Conservation (phyloP, 169 alveolate genomes). For the Plasmodium malariae region DNA sequence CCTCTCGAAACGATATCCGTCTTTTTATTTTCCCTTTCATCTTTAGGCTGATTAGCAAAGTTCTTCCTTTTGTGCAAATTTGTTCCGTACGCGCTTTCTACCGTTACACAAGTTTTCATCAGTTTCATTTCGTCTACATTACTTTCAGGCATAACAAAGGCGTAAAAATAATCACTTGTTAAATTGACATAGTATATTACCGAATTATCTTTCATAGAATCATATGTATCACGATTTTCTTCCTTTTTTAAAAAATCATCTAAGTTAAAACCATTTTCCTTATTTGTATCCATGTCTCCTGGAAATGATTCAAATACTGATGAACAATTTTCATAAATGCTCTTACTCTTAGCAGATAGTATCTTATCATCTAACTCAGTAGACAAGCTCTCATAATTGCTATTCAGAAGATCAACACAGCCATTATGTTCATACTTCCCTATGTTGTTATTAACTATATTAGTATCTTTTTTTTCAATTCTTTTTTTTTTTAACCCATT, state of each 20-base stretch:
- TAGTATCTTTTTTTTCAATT: not conserved
- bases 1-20: not conserved
- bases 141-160: constrained; percentile 65
- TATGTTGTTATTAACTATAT: not conserved
- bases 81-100: not conserved
- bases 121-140: constrained; percentile 25
- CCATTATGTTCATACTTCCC: not conserved
- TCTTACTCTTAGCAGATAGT: constrained; percentile 2
- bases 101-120: not conserved
- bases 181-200: constrained; percentile 73
- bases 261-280: constrained; percentile 36
- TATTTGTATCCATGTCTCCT: constrained; percentile 13
- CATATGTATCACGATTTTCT: constrained; percentile 16
- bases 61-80: not conserved
- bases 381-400: constrained; percentile 3
- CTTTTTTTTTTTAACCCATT: constrained; percentile 65
- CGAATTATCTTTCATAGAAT: constrained; percentile 40
- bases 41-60: not conserved
- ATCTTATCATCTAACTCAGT: constrained; percentile 9
- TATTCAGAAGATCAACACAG: constrained; percentile 14
- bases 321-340: constrained; percentile 53
- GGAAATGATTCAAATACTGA: constrained; percentile 54
- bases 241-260: constrained; percentile 54
- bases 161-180: constrained; percentile 74
- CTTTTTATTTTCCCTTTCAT: not conserved